Base-by-base conservation (phyloP, 176 grass and related monocot species). In the Panicum miliaceum region DNA sequence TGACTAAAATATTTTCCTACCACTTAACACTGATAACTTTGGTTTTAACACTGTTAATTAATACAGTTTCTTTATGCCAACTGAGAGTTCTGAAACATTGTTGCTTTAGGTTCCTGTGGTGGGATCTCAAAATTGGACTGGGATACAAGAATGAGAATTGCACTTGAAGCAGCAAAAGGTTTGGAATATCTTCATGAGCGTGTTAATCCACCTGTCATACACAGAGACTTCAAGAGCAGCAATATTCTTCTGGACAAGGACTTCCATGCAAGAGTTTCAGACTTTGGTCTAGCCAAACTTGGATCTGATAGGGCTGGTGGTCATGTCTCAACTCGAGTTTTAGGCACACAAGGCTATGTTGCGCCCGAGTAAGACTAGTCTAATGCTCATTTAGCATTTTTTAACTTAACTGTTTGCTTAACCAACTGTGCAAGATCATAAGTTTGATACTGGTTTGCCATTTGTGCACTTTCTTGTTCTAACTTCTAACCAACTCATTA, bases 221-320 rank as follows among this genome's bases (percentile, higher is more conserved):
- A 99, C 64, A 90, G 93, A 71, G 93, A 99, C 82, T 96, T 99
- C 88, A 99, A 99, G 88, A 99, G 91, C 86, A 96, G 97, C 88
- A 99, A 99, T 82, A 99, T 99, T 84, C 85, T 99, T 34, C 88
- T 99, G 81, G 97, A 96, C 82, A 90, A 89, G 59, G 89, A 92
- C 66, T 99, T 92, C 71, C 89, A 88, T 86, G 97, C 97, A 75
- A 96, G 92, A 85, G 91, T 99, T 50, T 99, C 93, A 56, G 93
- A 99, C 79, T 99, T 99, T 57, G 97, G 97, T 81, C 86, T 99
- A 76, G 93, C 97, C n/a, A 99, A 99, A 82, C 86, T 94, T 89
- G 93, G 93, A 73, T 94, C 97, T 85, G 89, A 96, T 84, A 99
- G 84, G 89, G 97, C 93, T 64, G 93, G 91, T 42, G 97, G 93